Conservation (phyloP, 225 moss, liverwort and hornwort species). For the Pseudoscleropodium purum region DNA sequence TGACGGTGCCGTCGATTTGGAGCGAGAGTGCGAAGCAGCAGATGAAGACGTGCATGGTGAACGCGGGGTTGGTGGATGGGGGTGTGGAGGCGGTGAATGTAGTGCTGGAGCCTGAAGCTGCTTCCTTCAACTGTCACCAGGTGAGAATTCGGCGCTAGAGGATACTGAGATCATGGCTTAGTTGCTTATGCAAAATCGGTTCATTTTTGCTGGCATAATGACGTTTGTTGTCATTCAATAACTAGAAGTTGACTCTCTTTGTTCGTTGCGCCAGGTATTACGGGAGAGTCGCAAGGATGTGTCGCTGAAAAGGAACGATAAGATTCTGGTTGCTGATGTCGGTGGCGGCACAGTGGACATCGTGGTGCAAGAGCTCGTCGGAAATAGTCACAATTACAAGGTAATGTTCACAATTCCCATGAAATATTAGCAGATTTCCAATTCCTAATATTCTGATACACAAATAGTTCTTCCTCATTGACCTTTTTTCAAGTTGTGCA, state of each 20-base stretch:
- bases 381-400: neutral
- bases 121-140: constrained; percentile 38
- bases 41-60: constrained; percentile 25
- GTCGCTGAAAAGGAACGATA: constrained; percentile 1
- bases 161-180: neutral
- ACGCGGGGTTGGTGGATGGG: constrained; percentile 32
- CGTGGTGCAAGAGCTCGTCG: constrained; percentile 11
- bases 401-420: neutral
- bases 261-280: neutral
- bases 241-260: neutral
- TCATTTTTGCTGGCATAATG: neutral
- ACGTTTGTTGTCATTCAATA: neutral
- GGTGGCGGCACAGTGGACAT: constrained; percentile 56
- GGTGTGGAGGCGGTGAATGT: neutral
- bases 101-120: constrained; percentile 59
- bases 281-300: neutral
- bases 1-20: constrained; percentile 49
- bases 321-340: constrained; percentile 35
- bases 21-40: constrained; percentile 23
- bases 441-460: neutral
- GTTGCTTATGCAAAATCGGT: neutral
- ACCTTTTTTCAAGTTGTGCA: neutral
- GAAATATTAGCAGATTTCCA: neutral
- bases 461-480: neutral
- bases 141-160: neutral